A percentile compares a stretch with the other conserved stretches of the same genome.
phyloP scores from a whole-genome alignment of 345 rosid species.

The Eucalyptus dawsonii region DNA sequence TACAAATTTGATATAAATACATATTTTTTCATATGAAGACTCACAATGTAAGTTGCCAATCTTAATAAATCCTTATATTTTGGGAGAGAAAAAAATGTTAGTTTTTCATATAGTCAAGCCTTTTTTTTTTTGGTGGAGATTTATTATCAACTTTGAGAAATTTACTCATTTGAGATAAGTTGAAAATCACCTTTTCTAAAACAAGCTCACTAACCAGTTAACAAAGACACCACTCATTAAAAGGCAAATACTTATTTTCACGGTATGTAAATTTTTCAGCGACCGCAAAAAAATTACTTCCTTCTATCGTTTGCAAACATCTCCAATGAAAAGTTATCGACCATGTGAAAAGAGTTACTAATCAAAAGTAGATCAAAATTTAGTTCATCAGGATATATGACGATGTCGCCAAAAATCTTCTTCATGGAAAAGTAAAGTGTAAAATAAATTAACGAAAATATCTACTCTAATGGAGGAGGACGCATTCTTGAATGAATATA shows the following conservation, averaged over 20 bases:
- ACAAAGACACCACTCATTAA: neutral
- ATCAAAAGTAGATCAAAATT: neutral
- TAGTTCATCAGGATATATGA: neutral
- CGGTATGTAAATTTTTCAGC: neutral
- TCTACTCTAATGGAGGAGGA: neutral
- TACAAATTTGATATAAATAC: neutral
- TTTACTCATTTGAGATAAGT: neutral
- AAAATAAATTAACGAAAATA: neutral
- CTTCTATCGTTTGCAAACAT: neutral
- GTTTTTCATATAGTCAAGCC: neutral
- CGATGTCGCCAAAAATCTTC: neutral
- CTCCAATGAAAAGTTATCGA: neutral
- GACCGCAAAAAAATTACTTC: neutral
- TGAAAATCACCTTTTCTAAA: neutral
- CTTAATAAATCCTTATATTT: neutral
- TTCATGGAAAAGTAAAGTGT: neutral
- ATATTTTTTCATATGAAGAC: fast-evolving
- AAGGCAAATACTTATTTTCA: neutral
- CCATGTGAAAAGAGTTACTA: neutral
- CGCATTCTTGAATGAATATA: neutral
- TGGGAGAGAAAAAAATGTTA: neutral
- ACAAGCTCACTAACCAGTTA: neutral
- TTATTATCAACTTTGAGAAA: neutral
- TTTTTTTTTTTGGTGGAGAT: neutral
- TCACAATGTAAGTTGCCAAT: neutral